phyloP scores from a whole-genome alignment of 2,329 filamentous ascomycete species.

The Colletotrichum liaoningense region DNA sequence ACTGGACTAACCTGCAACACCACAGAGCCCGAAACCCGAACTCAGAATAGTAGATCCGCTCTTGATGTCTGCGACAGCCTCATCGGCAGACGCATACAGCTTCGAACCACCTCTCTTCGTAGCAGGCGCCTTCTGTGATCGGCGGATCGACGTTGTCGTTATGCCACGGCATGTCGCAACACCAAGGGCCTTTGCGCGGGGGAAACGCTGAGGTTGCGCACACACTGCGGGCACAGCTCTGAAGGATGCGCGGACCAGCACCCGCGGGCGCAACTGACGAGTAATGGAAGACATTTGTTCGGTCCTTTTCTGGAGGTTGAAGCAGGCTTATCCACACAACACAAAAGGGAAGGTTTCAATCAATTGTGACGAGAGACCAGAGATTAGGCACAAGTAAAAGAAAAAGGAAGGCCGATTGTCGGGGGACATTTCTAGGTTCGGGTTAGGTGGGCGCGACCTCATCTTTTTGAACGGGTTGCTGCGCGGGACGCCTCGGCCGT shows the following conservation, averaged over 20 bases:
- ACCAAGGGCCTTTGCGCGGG: conserved; percentile 17
- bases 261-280: conserved; percentile 31
- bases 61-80: conserved; percentile 76
- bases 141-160: not conserved
- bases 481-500: conserved; percentile 16
- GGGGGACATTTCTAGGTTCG: conserved; percentile 14
- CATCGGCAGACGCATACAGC: conserved; percentile 67
- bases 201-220: conserved; percentile 28
- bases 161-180: conserved; percentile 25
- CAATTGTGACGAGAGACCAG: not conserved
- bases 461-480: conserved; percentile 28
- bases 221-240: conserved; percentile 11
- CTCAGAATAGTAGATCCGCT: conserved; percentile 79
- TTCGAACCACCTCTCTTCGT: conserved; percentile 54
- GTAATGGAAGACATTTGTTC: conserved; percentile 20
- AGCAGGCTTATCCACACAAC: not conserved
- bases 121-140: conserved; percentile 27
- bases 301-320: no score
- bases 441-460: conserved; percentile 32
- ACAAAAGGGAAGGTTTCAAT: not conserved
- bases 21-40: conserved; percentile 85
- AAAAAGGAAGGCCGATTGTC: conserved; percentile 20
- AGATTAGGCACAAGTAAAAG: not conserved
- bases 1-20: conserved; percentile 70
- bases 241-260: conserved; percentile 22